These are phyloP conservation scores for Colletotrichum simmondsii DNA, from an alignment of 2,329 filamentous ascomycete species.

Conservation along the genomic window DNA sequence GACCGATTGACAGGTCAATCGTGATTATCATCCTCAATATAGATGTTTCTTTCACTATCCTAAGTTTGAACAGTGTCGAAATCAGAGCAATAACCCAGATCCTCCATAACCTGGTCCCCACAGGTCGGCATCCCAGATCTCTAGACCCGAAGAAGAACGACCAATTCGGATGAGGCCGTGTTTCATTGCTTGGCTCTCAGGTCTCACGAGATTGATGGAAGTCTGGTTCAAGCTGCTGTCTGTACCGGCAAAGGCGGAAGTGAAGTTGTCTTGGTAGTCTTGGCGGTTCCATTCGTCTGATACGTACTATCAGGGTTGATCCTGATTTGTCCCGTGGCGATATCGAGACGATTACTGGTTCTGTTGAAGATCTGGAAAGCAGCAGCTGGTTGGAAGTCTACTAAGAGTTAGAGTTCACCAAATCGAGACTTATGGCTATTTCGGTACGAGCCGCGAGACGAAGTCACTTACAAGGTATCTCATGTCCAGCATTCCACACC, in stretches of 20 bases:
- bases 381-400: conserved; percentile 59
- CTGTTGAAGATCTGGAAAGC: conserved; percentile 60
- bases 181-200: too few species aligned
- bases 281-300: conserved; percentile 16
- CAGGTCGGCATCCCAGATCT: too few species aligned
- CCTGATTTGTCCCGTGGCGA: conserved; percentile 54
- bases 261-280: conserved; percentile 1
- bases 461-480: conserved; percentile 6
- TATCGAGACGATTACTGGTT: conserved; percentile 57
- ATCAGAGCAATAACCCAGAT: too few species aligned
- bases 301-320: not conserved
- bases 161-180: too few species aligned
- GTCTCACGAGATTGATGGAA: too few species aligned
- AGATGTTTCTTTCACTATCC: too few species aligned
- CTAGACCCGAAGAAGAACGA: too few species aligned
- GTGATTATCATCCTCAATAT: too few species aligned
- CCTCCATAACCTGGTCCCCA: too few species aligned
- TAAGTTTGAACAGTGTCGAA: too few species aligned
- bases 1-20: too few species aligned
- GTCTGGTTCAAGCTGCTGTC: not conserved
- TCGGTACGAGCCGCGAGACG: conserved; percentile 40
- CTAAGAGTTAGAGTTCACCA: not conserved
- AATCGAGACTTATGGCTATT: conserved; percentile 41
- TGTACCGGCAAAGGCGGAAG: not conserved
- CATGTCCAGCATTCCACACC: conserved; percentile 66